phyloP scores from a whole-genome alignment of 2,329 filamentous ascomycete species.

The Tolypocladium paradoxum region DNA sequence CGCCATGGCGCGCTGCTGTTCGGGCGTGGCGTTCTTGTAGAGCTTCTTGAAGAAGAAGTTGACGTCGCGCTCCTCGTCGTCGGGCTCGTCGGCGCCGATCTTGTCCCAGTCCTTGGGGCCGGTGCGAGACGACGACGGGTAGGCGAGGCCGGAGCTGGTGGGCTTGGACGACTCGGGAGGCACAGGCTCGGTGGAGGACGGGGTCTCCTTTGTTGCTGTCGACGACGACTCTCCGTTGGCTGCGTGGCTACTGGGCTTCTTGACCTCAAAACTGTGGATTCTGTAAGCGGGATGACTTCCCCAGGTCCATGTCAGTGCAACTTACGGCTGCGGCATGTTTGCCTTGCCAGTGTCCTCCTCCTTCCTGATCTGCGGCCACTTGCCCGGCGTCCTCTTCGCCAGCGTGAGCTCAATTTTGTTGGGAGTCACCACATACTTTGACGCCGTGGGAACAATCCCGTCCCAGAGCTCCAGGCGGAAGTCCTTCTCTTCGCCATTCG shows the following conservation, averaged over 20 bases:
- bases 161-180: not conserved
- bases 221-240: not conserved
- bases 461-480: conserved; percentile 56
- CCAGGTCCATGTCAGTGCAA: not conserved
- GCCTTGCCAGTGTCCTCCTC: not conserved
- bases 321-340: not conserved
- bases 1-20: conserved; percentile 89
- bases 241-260: not conserved
- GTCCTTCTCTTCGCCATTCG: conserved; percentile 45
- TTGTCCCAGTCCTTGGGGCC: conserved; percentile 93
- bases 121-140: conserved; percentile 75
- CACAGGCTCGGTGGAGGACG: not conserved
- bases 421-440: conserved; percentile 54
- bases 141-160: conserved; percentile 38
- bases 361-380: conserved; percentile 44
- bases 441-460: conserved; percentile 49
- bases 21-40: conserved; percentile 64
- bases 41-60: conserved; percentile 85
- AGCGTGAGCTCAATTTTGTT: conserved; percentile 74
- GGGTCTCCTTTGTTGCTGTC: not conserved
- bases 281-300: not conserved
- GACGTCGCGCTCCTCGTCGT: conserved; percentile 53
- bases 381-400: conserved; percentile 55
- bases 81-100: conserved; percentile 44
- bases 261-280: not conserved